Evolutionary conservation across 2,329 filamentous ascomycete genomes (phyloP).

Genomic region (Karstenula rhodostoma): DNA sequence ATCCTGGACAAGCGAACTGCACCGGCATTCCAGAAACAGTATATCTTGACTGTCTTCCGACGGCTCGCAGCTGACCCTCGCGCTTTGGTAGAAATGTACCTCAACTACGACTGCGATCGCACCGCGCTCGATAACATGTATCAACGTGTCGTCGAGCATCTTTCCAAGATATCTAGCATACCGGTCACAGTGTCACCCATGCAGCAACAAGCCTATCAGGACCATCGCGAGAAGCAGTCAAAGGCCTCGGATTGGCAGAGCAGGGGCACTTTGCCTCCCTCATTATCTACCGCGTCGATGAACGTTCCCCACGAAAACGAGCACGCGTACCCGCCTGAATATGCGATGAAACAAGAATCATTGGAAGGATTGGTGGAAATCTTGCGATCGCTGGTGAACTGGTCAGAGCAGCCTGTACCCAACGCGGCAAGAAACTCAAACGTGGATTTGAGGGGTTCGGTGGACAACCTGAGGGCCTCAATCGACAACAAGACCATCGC

Average conservation of each 20-base stretch:
- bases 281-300: constrained; percentile 82
- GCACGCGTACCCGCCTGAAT: constrained; percentile 82
- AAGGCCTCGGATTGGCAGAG: constrained; percentile 82
- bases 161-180: constrained; percentile 84
- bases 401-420: constrained; percentile 76
- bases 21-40: constrained; percentile 88
- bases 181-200: constrained; percentile 76
- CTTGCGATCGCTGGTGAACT: constrained; percentile 87
- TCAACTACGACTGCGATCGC: constrained; percentile 98
- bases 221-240: constrained; percentile 70
- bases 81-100: constrained; percentile 90
- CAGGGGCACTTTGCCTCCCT: constrained; percentile 83
- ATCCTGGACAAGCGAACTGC: constrained; percentile 88
- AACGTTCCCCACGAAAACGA: constrained; percentile 64
- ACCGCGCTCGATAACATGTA: constrained; percentile 96
- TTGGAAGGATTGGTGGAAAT: constrained; percentile 90
- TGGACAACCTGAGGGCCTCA: constrained; percentile 73
- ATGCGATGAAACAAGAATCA: constrained; percentile 87
- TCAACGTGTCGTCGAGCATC: constrained; percentile 89
- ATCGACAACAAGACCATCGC: constrained; percentile 74
- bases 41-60: constrained; percentile 86
- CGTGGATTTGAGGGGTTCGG: constrained; percentile 58
- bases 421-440: constrained; percentile 55
- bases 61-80: constrained; percentile 85
- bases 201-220: constrained; percentile 88